A percentile compares a stretch with the other conserved stretches of the same genome.
These are phyloP conservation scores for Scopulariopsis brevicaulis DNA, from an alignment of 2,329 filamentous ascomycete genomes.

Conservation along the genomic window DNA sequence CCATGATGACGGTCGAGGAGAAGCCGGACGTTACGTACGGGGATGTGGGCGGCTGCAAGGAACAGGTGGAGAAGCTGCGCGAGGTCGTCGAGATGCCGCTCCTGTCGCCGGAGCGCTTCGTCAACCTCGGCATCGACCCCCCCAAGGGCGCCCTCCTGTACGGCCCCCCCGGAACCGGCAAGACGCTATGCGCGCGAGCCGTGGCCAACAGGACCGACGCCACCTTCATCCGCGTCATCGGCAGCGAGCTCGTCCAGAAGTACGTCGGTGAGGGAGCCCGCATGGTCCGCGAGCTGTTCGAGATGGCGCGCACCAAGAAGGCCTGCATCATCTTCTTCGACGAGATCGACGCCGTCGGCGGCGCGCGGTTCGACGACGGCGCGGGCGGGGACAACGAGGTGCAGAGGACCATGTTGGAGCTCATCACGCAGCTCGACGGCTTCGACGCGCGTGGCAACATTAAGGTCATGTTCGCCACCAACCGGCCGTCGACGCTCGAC, in stretches of 20 bases:
- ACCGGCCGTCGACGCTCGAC: constrained; percentile 88
- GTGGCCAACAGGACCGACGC: constrained; percentile 97
- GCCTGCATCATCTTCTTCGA: constrained; percentile 97
- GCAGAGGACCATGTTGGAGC: constrained; percentile 93
- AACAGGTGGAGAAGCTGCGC: constrained; percentile 97
- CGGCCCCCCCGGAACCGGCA: constrained; percentile 94
- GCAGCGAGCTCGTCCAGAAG: constrained; percentile 95
- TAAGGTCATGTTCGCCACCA: constrained; percentile 99
- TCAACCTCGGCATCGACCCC: constrained; percentile 96
- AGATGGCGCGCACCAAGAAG: constrained; percentile 99
- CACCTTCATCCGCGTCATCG: constrained; percentile 97
- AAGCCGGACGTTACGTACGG: constrained; percentile 99
- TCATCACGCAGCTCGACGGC: constrained; percentile 93
- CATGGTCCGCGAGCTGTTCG: constrained; percentile 97
- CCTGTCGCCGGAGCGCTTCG: constrained; percentile 90
- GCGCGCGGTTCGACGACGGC: constrained; percentile 91
- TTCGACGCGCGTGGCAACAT: constrained; percentile 97
- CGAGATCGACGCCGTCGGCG: constrained; percentile 93
- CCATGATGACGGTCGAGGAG: constrained; percentile 99
- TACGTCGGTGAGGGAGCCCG: constrained; percentile 96
- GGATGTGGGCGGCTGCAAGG: constrained; percentile 97
- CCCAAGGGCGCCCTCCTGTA: constrained; percentile 96
- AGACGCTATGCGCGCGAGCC: constrained; percentile 93
- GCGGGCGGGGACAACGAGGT: constrained; percentile 97
- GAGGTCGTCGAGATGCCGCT: constrained; percentile 99